Base-by-base conservation (phyloP, 768 basidiomycete species). In the Mycena pura region DNA sequence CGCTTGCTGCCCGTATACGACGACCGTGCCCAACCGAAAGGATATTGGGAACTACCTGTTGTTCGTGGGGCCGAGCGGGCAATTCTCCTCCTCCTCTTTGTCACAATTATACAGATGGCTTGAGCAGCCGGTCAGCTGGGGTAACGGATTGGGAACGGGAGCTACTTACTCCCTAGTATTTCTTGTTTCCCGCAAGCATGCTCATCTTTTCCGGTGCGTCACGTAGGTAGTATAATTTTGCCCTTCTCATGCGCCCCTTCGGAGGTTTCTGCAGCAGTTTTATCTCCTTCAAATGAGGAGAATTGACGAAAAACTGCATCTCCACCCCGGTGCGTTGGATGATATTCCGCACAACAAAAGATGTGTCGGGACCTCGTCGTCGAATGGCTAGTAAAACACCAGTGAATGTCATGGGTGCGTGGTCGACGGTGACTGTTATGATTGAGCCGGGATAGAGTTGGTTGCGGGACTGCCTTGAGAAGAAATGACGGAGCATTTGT, bases 311-410 rank as follows among this genome's bases (percentile, higher is more conserved):
- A 78, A 93, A 92, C 70, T 90, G 90, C 90, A 93, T 90, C 81
- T 98, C 96, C 36, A 97, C 90, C 13, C 95, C 96, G 13, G 91
- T 93, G 64, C 94, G 84, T 68, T 93, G 91, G 51, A 99, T 84
- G 65, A 97, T 86, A 76, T 98, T 98, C 64, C 96, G 85, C 50
- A 99, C 77, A 52, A 88, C 81, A 71, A 99, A 92, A n/a, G 88
- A 90, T 25, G 93, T 95, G 76, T 94, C 93, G 27, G 86, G 82
- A 1, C 95, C 96, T 36, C 91, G 85, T 68, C 93, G 84, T 50
- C 93, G 86, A 65, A 96, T 84, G 28, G 87, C 85, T 68, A 97
- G 83, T 57, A 99, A 81, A 43, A 98, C 91, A 32, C 96, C 96
- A 6, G 94, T 92, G 76, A 98, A 99, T 13, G 83, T 77, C 15